These are phyloP conservation scores for Chrysanthemum makinoi DNA, from an alignment of 129 eudicot species.

Conservation along the genomic window DNA sequence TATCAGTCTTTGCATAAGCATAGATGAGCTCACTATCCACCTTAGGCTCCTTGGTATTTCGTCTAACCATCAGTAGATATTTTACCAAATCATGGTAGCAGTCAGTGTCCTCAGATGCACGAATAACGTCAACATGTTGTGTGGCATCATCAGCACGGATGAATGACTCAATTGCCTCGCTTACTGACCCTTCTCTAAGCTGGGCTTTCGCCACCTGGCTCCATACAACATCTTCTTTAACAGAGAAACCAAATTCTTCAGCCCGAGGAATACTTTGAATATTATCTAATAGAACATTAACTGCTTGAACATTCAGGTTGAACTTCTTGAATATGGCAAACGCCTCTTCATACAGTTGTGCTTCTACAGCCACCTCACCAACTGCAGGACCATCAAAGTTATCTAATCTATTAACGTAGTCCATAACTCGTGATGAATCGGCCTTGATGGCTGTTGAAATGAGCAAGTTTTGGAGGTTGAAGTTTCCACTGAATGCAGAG, in stretches of 20 bases:
- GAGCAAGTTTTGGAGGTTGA: too few relatives aligned
- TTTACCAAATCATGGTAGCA: constrained; percentile 82
- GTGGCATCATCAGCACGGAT: constrained; percentile 95
- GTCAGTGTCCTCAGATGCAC: constrained; percentile 70
- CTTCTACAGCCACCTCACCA: constrained; percentile 52
- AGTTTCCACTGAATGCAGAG: too few relatives aligned
- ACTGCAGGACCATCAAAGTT: constrained; percentile 98
- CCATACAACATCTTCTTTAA: constrained; percentile 97
- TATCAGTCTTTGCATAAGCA: constrained; percentile 91
- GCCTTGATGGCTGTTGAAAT: constrained; percentile 63
- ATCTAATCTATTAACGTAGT: constrained; percentile 78
- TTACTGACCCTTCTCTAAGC: constrained; percentile 80
- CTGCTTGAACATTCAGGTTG: too few relatives aligned
- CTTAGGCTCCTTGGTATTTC: constrained; percentile 85
- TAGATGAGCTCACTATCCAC: constrained; percentile 92
- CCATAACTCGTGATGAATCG: constrained; percentile 91
- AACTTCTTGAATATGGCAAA: too few relatives aligned
- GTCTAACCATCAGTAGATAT: constrained; percentile 89
- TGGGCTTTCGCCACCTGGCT: constrained; percentile 97
- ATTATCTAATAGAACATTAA: too few relatives aligned
- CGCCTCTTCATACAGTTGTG: too few relatives aligned
- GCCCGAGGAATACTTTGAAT: constrained; percentile 68
- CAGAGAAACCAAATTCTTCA: constrained; percentile 90
- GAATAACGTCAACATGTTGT: constrained; percentile 81
- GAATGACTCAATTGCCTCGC: constrained; percentile 94